Conservation (phyloP, 148 eudicot genomes). For the Camellia granthamiana region DNA sequence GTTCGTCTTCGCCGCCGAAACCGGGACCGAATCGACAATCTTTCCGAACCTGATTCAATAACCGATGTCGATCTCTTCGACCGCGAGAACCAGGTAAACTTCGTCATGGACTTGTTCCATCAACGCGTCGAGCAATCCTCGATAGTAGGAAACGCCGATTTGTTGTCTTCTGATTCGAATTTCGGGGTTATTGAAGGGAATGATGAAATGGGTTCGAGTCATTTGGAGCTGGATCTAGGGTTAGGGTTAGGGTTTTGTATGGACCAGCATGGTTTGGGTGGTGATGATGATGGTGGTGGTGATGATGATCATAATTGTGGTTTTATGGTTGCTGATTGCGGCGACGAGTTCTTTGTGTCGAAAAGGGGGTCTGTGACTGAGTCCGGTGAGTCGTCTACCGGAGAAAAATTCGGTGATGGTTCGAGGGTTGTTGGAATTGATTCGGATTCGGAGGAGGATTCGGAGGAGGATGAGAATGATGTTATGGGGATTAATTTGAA, state of each 20-base stretch:
- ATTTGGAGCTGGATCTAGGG: conserved; percentile 43
- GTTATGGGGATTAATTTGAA: conserved; percentile 25
- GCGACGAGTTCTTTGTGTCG: conserved; percentile 44
- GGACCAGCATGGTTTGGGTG: conserved; percentile 13
- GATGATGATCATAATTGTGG: conserved; percentile 30
- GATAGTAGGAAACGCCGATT: conserved; percentile 11
- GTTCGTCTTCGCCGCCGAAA: background rate
- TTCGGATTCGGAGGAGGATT: conserved; percentile 20
- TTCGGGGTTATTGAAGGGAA: conserved; percentile 34
- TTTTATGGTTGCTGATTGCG: conserved; percentile 40
- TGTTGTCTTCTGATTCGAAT: conserved; percentile 16
- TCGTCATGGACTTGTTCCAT: conserved; percentile 48
- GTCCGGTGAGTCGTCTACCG: conserved; percentile 26
- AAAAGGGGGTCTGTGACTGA: conserved; percentile 31
- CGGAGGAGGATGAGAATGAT: conserved; percentile 26
- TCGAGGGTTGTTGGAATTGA: conserved; percentile 31
- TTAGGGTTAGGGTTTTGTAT: conserved; percentile 35
- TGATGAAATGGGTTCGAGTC: conserved; percentile 29
- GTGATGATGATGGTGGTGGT: conserved; percentile 13
- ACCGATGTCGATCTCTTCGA: conserved; percentile 19
- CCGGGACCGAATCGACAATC: conserved; percentile 5
- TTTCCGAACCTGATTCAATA: conserved; percentile 11
- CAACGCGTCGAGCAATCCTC: conserved; percentile 55
- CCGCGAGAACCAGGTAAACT: conserved; percentile 59
- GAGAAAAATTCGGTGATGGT: conserved; percentile 21